Base-by-base conservation (phyloP, 495 filamentous ascomycete species). In the Talaromyces borbonicus region DNA sequence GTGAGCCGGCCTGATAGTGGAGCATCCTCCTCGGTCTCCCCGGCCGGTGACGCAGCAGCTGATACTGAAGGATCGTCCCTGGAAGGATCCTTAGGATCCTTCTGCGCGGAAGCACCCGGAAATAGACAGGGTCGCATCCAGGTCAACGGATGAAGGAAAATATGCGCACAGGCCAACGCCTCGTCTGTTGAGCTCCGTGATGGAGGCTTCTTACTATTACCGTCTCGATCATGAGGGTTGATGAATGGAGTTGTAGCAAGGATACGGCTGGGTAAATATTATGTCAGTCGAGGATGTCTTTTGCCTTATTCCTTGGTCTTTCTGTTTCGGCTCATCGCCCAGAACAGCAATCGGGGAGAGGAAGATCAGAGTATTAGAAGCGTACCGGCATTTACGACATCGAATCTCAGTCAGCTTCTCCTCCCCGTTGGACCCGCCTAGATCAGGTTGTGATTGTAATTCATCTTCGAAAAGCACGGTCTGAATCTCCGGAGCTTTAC, bases 91-190 rank as follows among this genome's bases (percentile, higher is more conserved):
- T n/a, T n/a, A n/a, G n/a, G n/a, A n/a, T n/a, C n/a, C 29, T 41
- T 23, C 6, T 40, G 6, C 8, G 7, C 5, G 14, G 19, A 16
- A 19, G 19, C 39, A 9, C 53, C 47, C 6, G 67, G 66, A 49
- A 68, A 71, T 11, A 97, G 75, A 51, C 79, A 81, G 0, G 81
- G 71, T 2, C 83, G 77, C 92, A 97, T 97, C 93, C 90, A 97
- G 15, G 81, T 85, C 15, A 97, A 72, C 2, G 89, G 87, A 46
- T 95, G 87, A 43, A 97, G 59, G 62, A 95, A 96, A 49, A 87
- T 73, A 57, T 97, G 92, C 4, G 83, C 79, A 54, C 90, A 98
- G 20, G 64, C 55, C 25, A 59, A 8, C 11, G 5, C 6, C 18
- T 26, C 46, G 53, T 47, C 12, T 11, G 35, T 20, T 14, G 15